Conservation (phyloP, 1,284 basidiomycete species). For the Megacollybia platyphylla region DNA sequence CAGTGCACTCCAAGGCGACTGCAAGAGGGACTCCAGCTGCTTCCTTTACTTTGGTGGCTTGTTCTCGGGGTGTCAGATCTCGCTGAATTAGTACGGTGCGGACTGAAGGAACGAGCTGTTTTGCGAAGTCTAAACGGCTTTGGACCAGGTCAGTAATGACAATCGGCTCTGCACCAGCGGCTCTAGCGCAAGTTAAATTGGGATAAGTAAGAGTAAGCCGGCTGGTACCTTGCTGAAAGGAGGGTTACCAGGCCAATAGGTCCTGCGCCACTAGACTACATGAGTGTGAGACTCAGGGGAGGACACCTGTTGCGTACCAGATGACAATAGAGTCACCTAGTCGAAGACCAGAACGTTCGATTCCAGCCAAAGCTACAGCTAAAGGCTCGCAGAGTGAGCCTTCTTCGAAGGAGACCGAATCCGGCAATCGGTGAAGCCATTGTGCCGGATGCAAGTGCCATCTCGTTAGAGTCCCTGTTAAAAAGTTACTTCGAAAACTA, state of each 20-base stretch:
- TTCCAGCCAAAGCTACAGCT: slow-evolving; percentile 48
- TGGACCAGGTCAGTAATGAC: slow-evolving; percentile 75
- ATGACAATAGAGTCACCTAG: slow-evolving; percentile 48
- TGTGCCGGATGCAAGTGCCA: slow-evolving; percentile 53
- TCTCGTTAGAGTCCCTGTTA: slow-evolving; percentile 39
- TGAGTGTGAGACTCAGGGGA: slow-evolving; percentile 1
- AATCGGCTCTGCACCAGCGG: slow-evolving; percentile 67
- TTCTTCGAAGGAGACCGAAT: slow-evolving; percentile 47
- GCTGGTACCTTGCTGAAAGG: slow-evolving; percentile 38
- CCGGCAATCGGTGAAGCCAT: slow-evolving; percentile 50
- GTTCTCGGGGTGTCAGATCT: slow-evolving; percentile 27
- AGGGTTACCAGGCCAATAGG: slow-evolving; percentile 78
- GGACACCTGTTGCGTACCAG: slow-evolving; percentile 22
- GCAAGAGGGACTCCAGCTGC: slow-evolving; percentile 33
- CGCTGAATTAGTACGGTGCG: slow-evolving; percentile 38
- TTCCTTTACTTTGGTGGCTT: slow-evolving; percentile 34
- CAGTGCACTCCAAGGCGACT: slow-evolving; percentile 63
- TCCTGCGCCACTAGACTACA: slow-evolving; percentile 51
- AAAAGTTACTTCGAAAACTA: background rate
- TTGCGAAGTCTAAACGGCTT: slow-evolving; percentile 73
- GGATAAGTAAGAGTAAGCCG: no score
- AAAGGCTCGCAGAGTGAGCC: slow-evolving; percentile 52
- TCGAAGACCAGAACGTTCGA: slow-evolving; percentile 45
- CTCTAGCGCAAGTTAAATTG: slow-evolving; percentile 22
- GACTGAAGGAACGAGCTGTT: slow-evolving; percentile 62